A percentile compares a stretch with the other conserved stretches of the same genome.
phyloP scores from a whole-genome alignment of 352 stramenopile species.

The Phytophthora pistaciae region DNA sequence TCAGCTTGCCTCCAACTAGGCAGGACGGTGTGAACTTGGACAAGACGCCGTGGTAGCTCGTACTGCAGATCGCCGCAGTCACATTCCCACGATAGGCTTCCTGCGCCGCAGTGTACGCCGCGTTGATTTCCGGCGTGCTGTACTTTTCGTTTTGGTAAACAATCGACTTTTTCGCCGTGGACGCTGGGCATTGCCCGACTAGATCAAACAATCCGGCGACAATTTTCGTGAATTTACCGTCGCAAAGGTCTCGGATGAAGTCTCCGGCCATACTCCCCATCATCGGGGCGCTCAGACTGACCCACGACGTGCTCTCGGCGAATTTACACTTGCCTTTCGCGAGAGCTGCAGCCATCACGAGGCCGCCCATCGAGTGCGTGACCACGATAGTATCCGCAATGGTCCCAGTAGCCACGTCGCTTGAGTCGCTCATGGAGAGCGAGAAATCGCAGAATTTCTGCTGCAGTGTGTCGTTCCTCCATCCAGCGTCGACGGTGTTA shows the following conservation, averaged over 20 bases:
- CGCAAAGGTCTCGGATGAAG: background rate
- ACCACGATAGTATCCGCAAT: background rate
- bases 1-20: conserved; percentile 19
- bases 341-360: background rate
- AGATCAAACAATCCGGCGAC: background rate
- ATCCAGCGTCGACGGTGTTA: too few species aligned
- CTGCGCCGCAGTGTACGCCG: conserved; percentile 8
- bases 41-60: conserved; percentile 35
- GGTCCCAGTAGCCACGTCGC: too few species aligned
- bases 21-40: conserved; percentile 23
- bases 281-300: background rate
- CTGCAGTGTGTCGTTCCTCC: too few species aligned
- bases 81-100: conserved; percentile 35
- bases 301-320: background rate
- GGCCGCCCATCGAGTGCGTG: background rate
- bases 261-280: background rate
- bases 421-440: too few species aligned
- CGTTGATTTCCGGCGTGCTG: background rate
- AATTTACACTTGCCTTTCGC: background rate
- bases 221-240: background rate
- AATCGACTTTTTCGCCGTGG: background rate
- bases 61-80: conserved; percentile 41
- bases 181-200: background rate
- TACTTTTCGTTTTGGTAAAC: background rate
- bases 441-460: too few species aligned